Base-by-base conservation (phyloP, 495 filamentous ascomycete species). In the Neurospora sp. region DNA sequence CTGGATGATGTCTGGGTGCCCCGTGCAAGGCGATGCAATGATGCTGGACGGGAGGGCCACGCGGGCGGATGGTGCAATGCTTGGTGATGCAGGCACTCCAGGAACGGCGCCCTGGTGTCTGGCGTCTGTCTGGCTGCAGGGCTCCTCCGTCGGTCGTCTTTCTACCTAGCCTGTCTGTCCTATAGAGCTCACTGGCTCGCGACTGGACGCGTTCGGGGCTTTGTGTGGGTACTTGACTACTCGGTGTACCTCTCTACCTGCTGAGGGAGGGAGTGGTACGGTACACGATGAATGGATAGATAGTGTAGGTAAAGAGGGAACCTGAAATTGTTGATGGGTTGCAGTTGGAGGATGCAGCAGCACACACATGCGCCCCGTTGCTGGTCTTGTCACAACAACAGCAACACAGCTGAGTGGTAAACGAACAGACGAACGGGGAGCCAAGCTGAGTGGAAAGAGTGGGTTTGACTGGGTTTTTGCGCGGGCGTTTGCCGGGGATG, bases 21-120 rank as follows among this genome's bases (percentile, higher is more conserved):
- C 74, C 69, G 72, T 15, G 75, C 73, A 69, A 73, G 79, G 74
- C 74, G 42, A 39, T 43, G 43, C 42, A 40, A n/a, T 9, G 15
- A 34, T 11, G 34, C 24, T 13, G 73, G 28, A 39, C 43, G 34
- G 62, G n/a, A 40, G 31, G 43, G 38, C 59, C 40, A 72, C 39
- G 59, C 21, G 39, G 4, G 59, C 24, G 28, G 70, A 38, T 21
- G 28, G 39, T 66, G 39, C 71, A 62, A 62, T 70, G 19, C 71
- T 28, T 69, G 72, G 69, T 40, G 72, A 54, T 39, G 69, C 34
- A 70, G 21, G 38, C 34, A 39, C 69, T 37, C 69, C 21, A 39
- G 21, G 34, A 70, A 43, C n/a, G 34, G 54, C 54, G 54, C 54
- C 24, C 54, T 34, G 28, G 54, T 62, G 54, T 62, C 28, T 62